Evolutionary conservation across 495 filamentous ascomycete species (phyloP).

Genomic region (Jackrogersella minutella): DNA sequence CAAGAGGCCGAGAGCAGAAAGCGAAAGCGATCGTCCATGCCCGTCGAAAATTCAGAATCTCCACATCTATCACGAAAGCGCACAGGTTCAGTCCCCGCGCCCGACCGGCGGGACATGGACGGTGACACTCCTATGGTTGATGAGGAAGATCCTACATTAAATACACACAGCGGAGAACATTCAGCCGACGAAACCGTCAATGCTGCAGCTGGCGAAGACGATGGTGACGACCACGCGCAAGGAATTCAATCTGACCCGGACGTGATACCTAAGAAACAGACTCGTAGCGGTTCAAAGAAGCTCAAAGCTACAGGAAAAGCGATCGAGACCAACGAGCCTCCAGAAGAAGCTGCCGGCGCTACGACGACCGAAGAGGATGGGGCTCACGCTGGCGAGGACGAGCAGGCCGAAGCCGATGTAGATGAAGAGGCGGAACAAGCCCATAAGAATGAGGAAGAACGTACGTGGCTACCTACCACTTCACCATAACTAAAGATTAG

Average conservation of each 20-base stretch:
- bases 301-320: constrained; percentile 47
- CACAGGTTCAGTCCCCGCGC: constrained; percentile 56
- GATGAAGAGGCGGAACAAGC: constrained; percentile 63
- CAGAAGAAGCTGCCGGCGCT: constrained; percentile 44
- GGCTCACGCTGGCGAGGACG: constrained; percentile 54
- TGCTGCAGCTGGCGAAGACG: constrained; percentile 31
- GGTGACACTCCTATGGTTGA: constrained; percentile 55
- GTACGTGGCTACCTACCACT: constrained; percentile 62
- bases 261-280: constrained; percentile 49
- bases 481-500: background rate
- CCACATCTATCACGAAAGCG: constrained; percentile 67
- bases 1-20: constrained; percentile 58
- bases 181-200: constrained; percentile 52
- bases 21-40: constrained; percentile 57
- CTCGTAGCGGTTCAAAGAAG: constrained; percentile 52
- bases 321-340: constrained; percentile 40
- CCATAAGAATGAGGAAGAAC: constrained; percentile 75
- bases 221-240: constrained; percentile 37
- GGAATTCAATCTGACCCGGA: constrained; percentile 41
- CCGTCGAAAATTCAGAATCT: constrained; percentile 53
- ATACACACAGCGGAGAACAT: constrained; percentile 50
- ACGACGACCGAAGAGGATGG: constrained; percentile 48
- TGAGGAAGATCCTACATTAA: constrained; percentile 51
- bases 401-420: constrained; percentile 56
- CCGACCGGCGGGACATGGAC: constrained; percentile 41